These are phyloP conservation scores for Starmerella khaoyaiensis DNA, from an alignment of 805 yeast species.

Conservation along the genomic window DNA sequence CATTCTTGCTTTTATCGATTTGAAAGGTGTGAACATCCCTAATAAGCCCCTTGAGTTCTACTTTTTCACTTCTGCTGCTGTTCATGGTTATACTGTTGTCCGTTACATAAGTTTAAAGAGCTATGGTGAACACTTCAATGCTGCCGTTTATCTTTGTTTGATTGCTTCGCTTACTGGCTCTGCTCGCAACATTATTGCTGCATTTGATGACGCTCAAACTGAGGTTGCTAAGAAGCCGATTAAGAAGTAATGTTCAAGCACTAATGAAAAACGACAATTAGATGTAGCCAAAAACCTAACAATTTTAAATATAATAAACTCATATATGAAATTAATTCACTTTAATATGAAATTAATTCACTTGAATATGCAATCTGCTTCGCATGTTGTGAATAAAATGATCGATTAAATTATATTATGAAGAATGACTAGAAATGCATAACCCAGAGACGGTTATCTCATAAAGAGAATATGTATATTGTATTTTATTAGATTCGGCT, in stretches of 20 bases:
- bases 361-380: too few species aligned
- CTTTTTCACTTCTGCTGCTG: slow-evolving; percentile 20
- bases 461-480: too few species aligned
- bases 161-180: slow-evolving; percentile 19
- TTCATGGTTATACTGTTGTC: slow-evolving; percentile 19
- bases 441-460: too few species aligned
- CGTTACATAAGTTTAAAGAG: slow-evolving; percentile 13
- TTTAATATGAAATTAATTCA: too few species aligned
- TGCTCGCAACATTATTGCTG: slow-evolving; percentile 21
- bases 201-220: slow-evolving; percentile 18
- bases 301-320: too few species aligned
- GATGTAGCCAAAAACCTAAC: too few species aligned
- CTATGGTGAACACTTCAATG: slow-evolving; percentile 5
- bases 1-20: slow-evolving; percentile 19
- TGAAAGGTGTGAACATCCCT: slow-evolving; percentile 22
- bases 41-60: slow-evolving; percentile 20
- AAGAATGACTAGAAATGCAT: too few species aligned
- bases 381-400: too few species aligned
- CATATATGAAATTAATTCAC: too few species aligned
- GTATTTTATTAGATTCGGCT: too few species aligned
- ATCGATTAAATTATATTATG: too few species aligned
- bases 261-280: too few species aligned
- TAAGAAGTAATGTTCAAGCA: slow-evolving; percentile 2
- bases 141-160: slow-evolving; percentile 16
- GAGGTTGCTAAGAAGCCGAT: slow-evolving; percentile 10